These are phyloP conservation scores for Hypomyces rosellus DNA, from an alignment of 2,329 filamentous ascomycete species.

Conservation along the genomic window DNA sequence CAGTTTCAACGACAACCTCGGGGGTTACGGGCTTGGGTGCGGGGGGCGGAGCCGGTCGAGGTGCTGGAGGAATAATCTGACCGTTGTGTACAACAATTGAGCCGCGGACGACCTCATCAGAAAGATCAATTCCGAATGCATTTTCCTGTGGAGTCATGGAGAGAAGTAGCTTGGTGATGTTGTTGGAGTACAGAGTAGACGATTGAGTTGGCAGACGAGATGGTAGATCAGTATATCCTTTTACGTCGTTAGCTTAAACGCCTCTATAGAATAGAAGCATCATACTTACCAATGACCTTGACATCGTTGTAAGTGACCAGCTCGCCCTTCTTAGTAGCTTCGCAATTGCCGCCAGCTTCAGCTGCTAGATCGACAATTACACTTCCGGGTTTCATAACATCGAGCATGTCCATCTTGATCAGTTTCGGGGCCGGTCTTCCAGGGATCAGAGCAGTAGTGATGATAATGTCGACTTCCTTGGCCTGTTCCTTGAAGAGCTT, in stretches of 20 bases:
- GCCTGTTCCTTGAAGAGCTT: slow-evolving; percentile 85
- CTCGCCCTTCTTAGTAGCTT: slow-evolving; percentile 69
- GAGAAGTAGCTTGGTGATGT: slow-evolving; percentile 81
- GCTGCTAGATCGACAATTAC: slow-evolving; percentile 84
- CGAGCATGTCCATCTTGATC: slow-evolving; percentile 72
- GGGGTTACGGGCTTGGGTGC: slow-evolving; percentile 38
- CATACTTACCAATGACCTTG: slow-evolving; percentile 66
- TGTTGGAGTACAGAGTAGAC: slow-evolving; percentile 87
- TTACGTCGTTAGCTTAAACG: not conserved
- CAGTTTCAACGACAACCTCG: slow-evolving; percentile 44
- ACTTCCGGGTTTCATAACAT: slow-evolving; percentile 84
- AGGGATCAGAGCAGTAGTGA: slow-evolving; percentile 87
- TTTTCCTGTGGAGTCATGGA: slow-evolving; percentile 75
- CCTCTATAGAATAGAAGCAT: slow-evolving; percentile 12
- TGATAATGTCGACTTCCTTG: slow-evolving; percentile 83
- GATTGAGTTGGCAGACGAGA: slow-evolving; percentile 83
- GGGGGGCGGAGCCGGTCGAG: slow-evolving; percentile 56
- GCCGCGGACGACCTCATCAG: slow-evolving; percentile 79
- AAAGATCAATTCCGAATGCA: slow-evolving; percentile 71
- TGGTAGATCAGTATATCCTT: slow-evolving; percentile 79
- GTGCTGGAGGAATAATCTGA: slow-evolving; percentile 67
- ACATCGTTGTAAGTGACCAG: slow-evolving; percentile 67
- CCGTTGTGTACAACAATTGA: slow-evolving; percentile 78
- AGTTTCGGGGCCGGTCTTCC: slow-evolving; percentile 76
- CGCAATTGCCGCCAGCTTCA: slow-evolving; percentile 83